Evolutionary conservation across 2,329 filamentous ascomycete species (phyloP).

Genomic region (Fusarium foetens): DNA sequence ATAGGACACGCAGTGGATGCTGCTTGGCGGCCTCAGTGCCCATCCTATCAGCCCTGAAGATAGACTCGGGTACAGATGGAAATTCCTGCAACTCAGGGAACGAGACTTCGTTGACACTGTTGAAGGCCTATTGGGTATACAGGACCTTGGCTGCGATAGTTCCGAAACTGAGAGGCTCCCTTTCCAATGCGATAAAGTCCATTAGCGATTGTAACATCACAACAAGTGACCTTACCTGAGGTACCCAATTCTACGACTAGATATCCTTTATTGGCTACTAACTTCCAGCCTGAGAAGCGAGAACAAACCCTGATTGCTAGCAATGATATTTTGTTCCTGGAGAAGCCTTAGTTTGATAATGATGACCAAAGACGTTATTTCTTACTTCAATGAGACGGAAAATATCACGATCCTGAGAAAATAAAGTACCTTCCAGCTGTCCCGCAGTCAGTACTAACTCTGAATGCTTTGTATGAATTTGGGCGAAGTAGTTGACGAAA

Average conservation of each 20-base stretch:
- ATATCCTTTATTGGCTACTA: neutral
- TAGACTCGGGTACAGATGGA: fast-evolving
- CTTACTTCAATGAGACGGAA: neutral
- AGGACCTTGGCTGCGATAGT: neutral
- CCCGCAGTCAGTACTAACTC: neutral
- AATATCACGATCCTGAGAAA: neutral
- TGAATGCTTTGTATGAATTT: neutral
- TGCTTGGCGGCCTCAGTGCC: neutral
- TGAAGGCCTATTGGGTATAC: neutral
- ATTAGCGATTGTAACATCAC: fast-evolving
- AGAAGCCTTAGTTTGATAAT: fast-evolving
- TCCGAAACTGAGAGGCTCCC: neutral
- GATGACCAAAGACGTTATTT: fast-evolving
- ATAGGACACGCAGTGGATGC: neutral
- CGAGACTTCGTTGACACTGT: fast-evolving
- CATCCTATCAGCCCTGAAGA: neutral
- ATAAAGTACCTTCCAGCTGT: neutral
- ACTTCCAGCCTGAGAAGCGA: neutral
- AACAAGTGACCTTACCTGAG: neutral
- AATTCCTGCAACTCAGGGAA: neutral
- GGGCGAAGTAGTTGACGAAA: neutral
- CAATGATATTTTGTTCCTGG: neutral
- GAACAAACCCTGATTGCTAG: neutral
- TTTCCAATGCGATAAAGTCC: neutral
- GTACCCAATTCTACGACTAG: fast-evolving